Conservation (phyloP, 1,139 yeast genomes). For the Geotrichum restrictum region DNA sequence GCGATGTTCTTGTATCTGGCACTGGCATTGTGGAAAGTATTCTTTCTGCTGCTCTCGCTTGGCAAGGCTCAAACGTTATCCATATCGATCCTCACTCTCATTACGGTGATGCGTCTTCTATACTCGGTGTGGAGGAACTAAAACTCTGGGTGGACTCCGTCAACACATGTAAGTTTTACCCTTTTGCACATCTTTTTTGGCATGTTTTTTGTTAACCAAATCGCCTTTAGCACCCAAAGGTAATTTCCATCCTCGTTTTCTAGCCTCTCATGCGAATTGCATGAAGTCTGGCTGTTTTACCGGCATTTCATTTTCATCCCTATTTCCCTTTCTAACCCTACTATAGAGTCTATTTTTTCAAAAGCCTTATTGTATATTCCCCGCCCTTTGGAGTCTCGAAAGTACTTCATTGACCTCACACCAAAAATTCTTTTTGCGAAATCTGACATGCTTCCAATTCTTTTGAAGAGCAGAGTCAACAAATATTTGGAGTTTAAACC, state of each 20-base stretch:
- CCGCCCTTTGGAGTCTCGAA: conserved; percentile 57
- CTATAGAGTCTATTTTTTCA: conserved; percentile 28
- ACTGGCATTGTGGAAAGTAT: conserved; percentile 88
- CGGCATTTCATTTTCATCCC: not conserved
- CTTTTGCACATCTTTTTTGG: not conserved
- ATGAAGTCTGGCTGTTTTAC: not conserved
- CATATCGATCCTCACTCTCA: conserved; percentile 80
- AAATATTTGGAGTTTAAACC: conserved; percentile 91
- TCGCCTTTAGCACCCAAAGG: conserved; percentile 14
- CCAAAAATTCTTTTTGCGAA: conserved; percentile 87
- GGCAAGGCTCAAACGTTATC: conserved; percentile 91
- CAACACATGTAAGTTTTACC: conserved; percentile 22
- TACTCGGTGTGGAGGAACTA: conserved; percentile 79
- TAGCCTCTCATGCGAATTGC: not conserved
- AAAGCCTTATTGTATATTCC: conserved; percentile 59
- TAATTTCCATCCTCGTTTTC: not conserved
- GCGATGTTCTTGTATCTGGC: conserved; percentile 87
- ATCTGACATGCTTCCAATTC: conserved; percentile 73
- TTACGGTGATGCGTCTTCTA: conserved; percentile 86
- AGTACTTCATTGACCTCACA: conserved; percentile 82
- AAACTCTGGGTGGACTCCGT: conserved; percentile 76
- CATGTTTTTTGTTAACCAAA: not conserved
- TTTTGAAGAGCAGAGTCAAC: conserved; percentile 80
- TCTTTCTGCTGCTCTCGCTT: conserved; percentile 87
- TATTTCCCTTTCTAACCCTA: conserved; percentile 5